Percentiles rank a stretch among this genome's conserved stretches.
Conservation (phyloP, 2,329 filamentous ascomycete species). For the Diaporthe capsici region DNA sequence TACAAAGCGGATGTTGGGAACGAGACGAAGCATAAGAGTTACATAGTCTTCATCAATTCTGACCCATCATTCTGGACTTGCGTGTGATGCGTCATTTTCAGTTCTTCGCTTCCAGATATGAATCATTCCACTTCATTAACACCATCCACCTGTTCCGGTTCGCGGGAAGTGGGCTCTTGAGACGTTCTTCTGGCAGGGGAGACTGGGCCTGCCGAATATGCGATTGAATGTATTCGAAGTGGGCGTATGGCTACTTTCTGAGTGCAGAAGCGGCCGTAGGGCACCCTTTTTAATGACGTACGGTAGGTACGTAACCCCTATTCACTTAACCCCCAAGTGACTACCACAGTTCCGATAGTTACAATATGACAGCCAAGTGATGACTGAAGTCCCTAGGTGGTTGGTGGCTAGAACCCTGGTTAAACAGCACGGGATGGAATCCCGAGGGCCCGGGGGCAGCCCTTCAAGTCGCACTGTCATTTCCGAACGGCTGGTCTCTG, state of each 20-base stretch:
- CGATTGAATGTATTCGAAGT: no score
- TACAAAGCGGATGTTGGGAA: background rate
- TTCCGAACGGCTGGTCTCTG: background rate
- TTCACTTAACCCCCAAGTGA: no score
- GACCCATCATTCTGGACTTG: background rate
- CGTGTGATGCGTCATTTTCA: background rate
- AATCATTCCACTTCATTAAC: background rate
- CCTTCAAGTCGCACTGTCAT: background rate
- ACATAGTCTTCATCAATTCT: background rate
- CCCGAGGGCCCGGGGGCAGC: background rate
- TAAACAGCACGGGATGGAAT: background rate
- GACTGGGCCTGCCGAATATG: no score
- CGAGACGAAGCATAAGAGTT: background rate
- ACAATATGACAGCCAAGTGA: background rate
- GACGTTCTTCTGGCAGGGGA: background rate
- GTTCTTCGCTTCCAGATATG: background rate
- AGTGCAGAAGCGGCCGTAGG: no score
- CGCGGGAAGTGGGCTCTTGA: background rate
- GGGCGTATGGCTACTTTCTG: no score
- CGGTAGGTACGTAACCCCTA: no score
- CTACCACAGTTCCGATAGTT: background rate
- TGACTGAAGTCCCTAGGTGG: background rate
- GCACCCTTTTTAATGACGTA: no score
- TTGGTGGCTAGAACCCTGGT: background rate
- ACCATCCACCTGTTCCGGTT: no score